Evolutionary conservation across 2,329 filamentous ascomycete genomes (phyloP).

Genomic region (Scytalidium lignicola): DNA sequence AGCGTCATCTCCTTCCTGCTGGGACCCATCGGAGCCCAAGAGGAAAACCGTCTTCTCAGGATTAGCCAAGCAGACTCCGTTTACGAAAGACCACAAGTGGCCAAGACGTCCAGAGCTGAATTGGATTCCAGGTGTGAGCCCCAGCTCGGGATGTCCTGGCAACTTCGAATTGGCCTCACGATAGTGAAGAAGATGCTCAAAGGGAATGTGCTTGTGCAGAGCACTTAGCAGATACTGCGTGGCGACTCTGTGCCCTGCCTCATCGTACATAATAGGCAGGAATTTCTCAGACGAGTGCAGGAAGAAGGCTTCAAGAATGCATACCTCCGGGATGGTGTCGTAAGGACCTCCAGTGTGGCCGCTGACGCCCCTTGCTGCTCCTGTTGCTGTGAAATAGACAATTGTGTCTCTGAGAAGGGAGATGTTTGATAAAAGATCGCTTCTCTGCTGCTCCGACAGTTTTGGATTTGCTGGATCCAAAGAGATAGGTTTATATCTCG

Average conservation of each 20-base stretch:
- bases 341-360: constrained; percentile 35
- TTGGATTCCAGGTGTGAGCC: constrained; percentile 32
- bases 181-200: constrained; percentile 35
- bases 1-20: constrained; percentile 36
- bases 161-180: constrained; percentile 34
- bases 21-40: constrained; percentile 34
- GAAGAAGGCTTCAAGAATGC: constrained; percentile 32
- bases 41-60: constrained; percentile 31
- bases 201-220: constrained; percentile 30
- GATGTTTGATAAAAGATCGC: constrained; percentile 33
- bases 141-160: constrained; percentile 34
- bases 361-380: constrained; percentile 31
- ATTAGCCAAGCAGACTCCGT: constrained; percentile 33
- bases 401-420: constrained; percentile 34
- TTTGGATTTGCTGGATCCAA: constrained; percentile 29
- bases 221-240: constrained; percentile 35
- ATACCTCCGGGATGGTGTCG: constrained; percentile 35
- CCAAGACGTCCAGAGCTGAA: constrained; percentile 36
- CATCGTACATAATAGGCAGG: constrained; percentile 31
- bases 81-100: constrained; percentile 34
- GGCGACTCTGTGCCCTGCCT: constrained; percentile 34
- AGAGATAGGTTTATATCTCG: too few species aligned
- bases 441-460: constrained; percentile 30
- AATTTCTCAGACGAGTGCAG: constrained; percentile 28
- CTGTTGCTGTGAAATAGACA: constrained; percentile 33